Evolutionary conservation across 352 stramenopile species (phyloP), one percentile per base, ranked within the genome.

Genomic region (Globisporangium radiosum): DNA sequence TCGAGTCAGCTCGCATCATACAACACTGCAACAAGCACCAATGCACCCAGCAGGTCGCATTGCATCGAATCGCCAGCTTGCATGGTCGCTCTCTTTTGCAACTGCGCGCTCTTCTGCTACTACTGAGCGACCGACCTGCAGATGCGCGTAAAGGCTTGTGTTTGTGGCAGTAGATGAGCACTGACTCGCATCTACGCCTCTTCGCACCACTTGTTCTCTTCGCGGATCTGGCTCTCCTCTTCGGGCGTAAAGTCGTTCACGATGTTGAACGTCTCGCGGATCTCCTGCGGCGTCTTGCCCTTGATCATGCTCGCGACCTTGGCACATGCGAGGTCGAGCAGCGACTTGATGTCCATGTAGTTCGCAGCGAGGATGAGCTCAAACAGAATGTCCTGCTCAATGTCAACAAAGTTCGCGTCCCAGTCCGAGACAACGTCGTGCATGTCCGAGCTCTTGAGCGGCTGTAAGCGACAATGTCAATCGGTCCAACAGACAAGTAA

Each of bases 151-250:
- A n/a, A 10, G 42, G 25, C 25, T 1, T 33, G 25, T 33, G 25
- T 33, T 2, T 33, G 25, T 33, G 25, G 25, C 25, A 33, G 25
- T 33, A 33, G 25, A 33, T 33, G 25, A 33, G 25, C 25, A 33
- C 25, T 33, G 25, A 33, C 25, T 33, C 25, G n/a, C 56, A 17
- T 33, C 85, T 97, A 98, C 52, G 95, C 91, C 69, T 99, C 97
- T 82, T 99, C 97, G 68, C 96, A 99, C 97, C 97, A 99, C 79
- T 99, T 99, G 89, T 99, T 99, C 76, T 99, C 97, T 75, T 99
- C 97, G 39, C 97, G 90, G 47, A 99, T 98, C 78, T 99, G 94
- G 36, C 92, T 96, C 79, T 99, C 97, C 68, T 99, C 97, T 71
- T 99, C 97, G 0, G 97, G 97, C 54, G 96, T 99, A 69, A 99